These are phyloP conservation scores for Massarina eburnea DNA, from an alignment of 2,329 filamentous ascomycete genomes.

Conservation along the genomic window DNA sequence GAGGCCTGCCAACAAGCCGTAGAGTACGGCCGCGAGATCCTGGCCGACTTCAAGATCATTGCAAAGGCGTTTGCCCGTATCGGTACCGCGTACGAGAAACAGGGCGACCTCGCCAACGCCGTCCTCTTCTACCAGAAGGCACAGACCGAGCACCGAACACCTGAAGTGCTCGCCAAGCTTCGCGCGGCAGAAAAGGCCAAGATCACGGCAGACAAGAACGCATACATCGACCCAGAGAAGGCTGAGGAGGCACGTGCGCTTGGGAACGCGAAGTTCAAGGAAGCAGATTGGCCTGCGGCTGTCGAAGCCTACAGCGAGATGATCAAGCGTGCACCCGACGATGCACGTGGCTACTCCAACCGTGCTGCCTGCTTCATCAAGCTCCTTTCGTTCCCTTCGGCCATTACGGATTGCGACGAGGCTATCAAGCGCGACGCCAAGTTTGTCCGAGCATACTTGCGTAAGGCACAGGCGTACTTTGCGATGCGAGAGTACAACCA, in stretches of 20 bases:
- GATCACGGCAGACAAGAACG: conserved; percentile 69
- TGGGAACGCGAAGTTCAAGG: conserved; percentile 97
- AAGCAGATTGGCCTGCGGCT: conserved; percentile 89
- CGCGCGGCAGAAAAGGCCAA: conserved; percentile 87
- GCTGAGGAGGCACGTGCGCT: conserved; percentile 94
- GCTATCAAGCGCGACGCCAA: conserved; percentile 88
- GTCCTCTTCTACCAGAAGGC: conserved; percentile 91
- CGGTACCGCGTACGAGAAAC: conserved; percentile 89
- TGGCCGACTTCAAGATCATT: conserved; percentile 97
- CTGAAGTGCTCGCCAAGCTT: conserved; percentile 90
- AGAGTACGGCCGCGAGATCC: conserved; percentile 83
- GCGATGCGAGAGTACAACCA: conserved; percentile 99
- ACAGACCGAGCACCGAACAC: conserved; percentile 93
- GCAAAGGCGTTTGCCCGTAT: conserved; percentile 98
- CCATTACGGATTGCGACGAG: conserved; percentile 86
- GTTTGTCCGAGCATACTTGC: conserved; percentile 94
- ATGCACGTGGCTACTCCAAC: conserved; percentile 95
- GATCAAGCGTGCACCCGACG: conserved; percentile 91
- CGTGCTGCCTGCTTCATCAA: conserved; percentile 96
- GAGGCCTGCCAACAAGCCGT: conserved; percentile 85
- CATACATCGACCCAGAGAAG: conserved; percentile 87
- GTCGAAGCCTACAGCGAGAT: conserved; percentile 95
- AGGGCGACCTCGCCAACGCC: conserved; percentile 75
- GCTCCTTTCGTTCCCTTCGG: conserved; percentile 91
- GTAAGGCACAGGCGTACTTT: conserved; percentile 92